Percentiles rank a stretch among this genome's conserved stretches.
Conservation (phyloP, 176 grass and related monocot genomes). For the Echinochloa phyllopogon region DNA sequence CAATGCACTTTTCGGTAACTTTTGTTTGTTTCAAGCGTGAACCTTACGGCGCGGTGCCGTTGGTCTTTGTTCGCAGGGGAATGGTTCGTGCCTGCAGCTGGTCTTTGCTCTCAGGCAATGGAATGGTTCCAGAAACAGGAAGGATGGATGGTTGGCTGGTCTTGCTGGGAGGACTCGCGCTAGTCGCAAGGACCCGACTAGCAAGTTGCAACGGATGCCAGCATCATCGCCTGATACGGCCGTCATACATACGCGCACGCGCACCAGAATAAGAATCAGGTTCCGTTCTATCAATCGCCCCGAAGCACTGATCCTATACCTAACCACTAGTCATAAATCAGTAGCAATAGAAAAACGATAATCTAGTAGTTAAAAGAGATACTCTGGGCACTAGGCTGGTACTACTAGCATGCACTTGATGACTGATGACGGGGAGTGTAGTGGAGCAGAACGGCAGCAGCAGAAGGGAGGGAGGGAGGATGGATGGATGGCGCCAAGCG, state of each 20-base stretch:
- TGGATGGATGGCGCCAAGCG: background rate
- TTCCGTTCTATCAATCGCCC: background rate
- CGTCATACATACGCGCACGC: background rate
- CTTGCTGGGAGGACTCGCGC: background rate
- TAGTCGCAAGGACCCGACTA: background rate
- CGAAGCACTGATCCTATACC: background rate
- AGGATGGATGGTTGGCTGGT: no score
- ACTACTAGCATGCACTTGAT: no score
- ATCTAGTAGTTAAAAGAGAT: no score
- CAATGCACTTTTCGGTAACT: background rate
- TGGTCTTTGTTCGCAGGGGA: background rate
- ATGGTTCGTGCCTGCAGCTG: no score
- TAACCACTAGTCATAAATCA: background rate
- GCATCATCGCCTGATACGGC: constrained; percentile 14
- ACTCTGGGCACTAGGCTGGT: no score
- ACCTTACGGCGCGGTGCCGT: background rate
- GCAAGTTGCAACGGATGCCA: constrained; percentile 12
- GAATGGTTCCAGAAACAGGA: background rate
- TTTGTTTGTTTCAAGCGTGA: background rate
- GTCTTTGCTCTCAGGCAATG: background rate
- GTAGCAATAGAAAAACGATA: background rate
- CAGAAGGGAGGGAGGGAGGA: no score
- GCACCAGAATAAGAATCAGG: constrained; percentile 3
- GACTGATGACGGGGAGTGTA: no score
- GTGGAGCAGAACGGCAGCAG: background rate